Evolutionary conservation across 2,329 filamentous ascomycete genomes (phyloP).

Genomic region (Thyridium curvatum): DNA sequence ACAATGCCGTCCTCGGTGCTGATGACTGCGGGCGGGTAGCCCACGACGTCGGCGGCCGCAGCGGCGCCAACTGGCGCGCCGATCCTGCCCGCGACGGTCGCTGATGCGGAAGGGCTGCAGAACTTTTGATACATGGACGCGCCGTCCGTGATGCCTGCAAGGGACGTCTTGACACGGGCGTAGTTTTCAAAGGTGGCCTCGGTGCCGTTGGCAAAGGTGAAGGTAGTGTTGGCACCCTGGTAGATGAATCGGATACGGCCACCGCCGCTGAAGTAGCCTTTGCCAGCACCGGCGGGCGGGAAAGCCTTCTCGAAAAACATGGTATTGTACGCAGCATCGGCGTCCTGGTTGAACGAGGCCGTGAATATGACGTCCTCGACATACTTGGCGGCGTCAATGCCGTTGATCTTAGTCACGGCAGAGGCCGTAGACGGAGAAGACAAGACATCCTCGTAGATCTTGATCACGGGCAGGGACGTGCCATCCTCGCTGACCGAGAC

Average conservation of each 20-base stretch:
- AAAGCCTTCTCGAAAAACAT: slow-evolving; percentile 24
- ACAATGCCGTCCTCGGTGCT: slow-evolving; percentile 18
- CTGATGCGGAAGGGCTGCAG: slow-evolving; percentile 14
- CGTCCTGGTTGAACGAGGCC: slow-evolving; percentile 24
- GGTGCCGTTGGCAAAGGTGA: slow-evolving; percentile 30
- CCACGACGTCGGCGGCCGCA: slow-evolving; percentile 9
- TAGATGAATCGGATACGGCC: slow-evolving; percentile 22
- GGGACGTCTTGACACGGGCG: slow-evolving; percentile 19
- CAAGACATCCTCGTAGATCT: slow-evolving; percentile 31
- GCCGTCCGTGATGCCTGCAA: slow-evolving; percentile 22
- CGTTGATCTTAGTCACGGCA: slow-evolving; percentile 18
- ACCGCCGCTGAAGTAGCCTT: slow-evolving; percentile 22
- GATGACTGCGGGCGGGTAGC: slow-evolving; percentile 22
- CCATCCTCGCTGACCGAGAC: slow-evolving; percentile 29
- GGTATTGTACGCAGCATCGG: slow-evolving; percentile 27
- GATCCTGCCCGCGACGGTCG: not conserved
- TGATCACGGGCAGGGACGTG: slow-evolving; percentile 32
- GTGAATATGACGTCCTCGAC: slow-evolving; percentile 33
- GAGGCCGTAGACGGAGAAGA: slow-evolving; percentile 14
- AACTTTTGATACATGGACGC: slow-evolving; percentile 25
- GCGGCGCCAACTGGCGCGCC: slow-evolving; percentile 3
- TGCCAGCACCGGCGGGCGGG: slow-evolving; percentile 7
- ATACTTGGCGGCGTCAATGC: slow-evolving; percentile 23
- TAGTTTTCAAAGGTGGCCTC: slow-evolving; percentile 20
- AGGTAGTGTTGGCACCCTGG: slow-evolving; percentile 23